phyloP scores from a whole-genome alignment of 139 green algal genomes.

The Picochlorum sp. region DNA sequence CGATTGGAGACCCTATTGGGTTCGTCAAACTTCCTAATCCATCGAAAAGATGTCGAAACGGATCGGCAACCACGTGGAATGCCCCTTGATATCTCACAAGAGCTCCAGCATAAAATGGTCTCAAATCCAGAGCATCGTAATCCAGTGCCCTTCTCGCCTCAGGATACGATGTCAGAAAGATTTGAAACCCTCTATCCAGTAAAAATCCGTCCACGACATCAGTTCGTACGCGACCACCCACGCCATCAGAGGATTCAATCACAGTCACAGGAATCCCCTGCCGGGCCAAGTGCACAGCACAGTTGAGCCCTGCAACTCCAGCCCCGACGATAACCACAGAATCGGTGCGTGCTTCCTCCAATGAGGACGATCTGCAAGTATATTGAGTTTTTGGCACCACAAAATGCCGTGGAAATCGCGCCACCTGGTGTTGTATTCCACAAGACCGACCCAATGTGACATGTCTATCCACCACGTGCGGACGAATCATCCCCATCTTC shows the following conservation, averaged over 20 bases:
- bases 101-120: constrained; percentile 88
- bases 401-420: too few relatives aligned
- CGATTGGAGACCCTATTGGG: constrained; percentile 60
- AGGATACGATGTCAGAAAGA: constrained; percentile 84
- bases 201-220: constrained; percentile 89
- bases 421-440: too few relatives aligned
- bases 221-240: constrained; percentile 85
- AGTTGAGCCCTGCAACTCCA: constrained; percentile 42
- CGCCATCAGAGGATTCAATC: constrained; percentile 77
- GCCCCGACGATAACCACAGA: constrained; percentile 43
- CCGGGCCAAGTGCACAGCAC: constrained; percentile 27
- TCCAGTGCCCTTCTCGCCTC: constrained; percentile 58
- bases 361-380: neutral
- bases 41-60: constrained; percentile 69
- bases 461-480: too few relatives aligned
- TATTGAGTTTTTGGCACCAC: too few relatives aligned
- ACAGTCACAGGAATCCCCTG: constrained; percentile 43
- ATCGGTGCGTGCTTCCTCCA: neutral
- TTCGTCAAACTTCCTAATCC: constrained; percentile 69
- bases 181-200: constrained; percentile 96
- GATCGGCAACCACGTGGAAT: constrained; percentile 60
- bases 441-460: too few relatives aligned
- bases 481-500: too few relatives aligned
- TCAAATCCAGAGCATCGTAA: constrained; percentile 73
- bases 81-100: constrained; percentile 52